phyloP scores from a whole-genome alignment of 169 alveolate species.

The Plasmodium knowlesi region DNA sequence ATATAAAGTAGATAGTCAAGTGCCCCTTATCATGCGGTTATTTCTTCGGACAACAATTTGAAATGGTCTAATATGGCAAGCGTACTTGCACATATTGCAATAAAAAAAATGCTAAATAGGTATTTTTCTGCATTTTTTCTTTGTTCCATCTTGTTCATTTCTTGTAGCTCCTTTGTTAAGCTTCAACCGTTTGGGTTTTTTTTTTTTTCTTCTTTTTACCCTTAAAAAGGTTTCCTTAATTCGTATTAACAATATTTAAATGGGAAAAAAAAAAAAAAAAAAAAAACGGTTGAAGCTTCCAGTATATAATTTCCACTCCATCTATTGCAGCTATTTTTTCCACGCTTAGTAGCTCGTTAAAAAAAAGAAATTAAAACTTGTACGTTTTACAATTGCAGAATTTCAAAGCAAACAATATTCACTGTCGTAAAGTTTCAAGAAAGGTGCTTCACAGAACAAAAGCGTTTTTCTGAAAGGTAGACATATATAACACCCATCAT shows the following conservation, averaged over 20 bases:
- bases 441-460: neutral
- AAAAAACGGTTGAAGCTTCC: neutral
- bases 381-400: neutral
- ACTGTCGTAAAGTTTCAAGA: neutral
- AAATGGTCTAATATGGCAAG: neutral
- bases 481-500: neutral
- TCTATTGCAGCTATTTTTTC: neutral
- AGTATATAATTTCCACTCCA: neutral
- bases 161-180: neutral
- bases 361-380: neutral
- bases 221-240: neutral
- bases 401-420: neutral
- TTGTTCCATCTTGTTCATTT: neutral
- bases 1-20: neutral
- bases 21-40: neutral
- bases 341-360: neutral
- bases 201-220: neutral
- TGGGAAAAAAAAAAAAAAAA: neutral
- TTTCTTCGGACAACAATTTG: neutral
- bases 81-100: neutral
- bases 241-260: neutral
- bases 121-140: neutral
- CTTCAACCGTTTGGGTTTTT: neutral
- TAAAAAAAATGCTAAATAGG: neutral
- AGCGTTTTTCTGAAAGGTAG: neutral